Base-by-base conservation (phyloP, 2,329 filamentous ascomycete genomes). In the Capronia americana region DNA sequence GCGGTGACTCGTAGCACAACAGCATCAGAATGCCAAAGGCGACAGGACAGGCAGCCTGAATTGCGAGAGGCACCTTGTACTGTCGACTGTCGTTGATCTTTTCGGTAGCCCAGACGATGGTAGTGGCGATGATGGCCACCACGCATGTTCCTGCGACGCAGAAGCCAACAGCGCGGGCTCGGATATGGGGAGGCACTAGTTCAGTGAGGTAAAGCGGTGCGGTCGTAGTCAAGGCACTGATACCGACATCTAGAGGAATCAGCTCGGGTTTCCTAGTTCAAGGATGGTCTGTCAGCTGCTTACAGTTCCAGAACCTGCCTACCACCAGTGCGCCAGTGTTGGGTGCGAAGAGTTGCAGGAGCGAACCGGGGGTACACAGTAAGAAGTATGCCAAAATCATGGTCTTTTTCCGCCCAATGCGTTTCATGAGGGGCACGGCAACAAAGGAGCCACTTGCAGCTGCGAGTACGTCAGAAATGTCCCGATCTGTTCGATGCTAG, bases 171-270 rank as follows among this genome's bases (percentile, higher is more conserved):
- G 72, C 73, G 58, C 74, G 63, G 2, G 75, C 76, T 65, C 76
- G 71, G 57, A 77, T 73, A 20, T 75, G 72, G 23, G 81, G 77
- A 2, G 81, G 83, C 3, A 84, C 83, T 67, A 86, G 82, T 74
- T 86, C 85, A 0, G 83, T 82, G 8, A 86, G 74, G 72, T 84
- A 86, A 24, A 87, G 71, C 2, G 84, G 84, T 8, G 82, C 79
- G n/a, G 82, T 80, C 20, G 86, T 84, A 0, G 84, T 86, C 58
- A 86, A 73, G 0, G 80, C 80, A 34, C 84, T 84, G 7, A 84
- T 82, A 5, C 84, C 84, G 12, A 54, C 17, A 30, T 54, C 23
- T 54, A 30, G 26, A 54, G 8, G 6, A n/a, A 14, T 54, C 26
- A 54, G 51, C 24, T 24, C 48, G 12, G 24, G 48, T 12, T 10